A percentile compares a stretch with the other conserved stretches of the same genome.
phyloP scores from a whole-genome alignment of 176 grass and related monocot species.

The Juncus effusus region DNA sequence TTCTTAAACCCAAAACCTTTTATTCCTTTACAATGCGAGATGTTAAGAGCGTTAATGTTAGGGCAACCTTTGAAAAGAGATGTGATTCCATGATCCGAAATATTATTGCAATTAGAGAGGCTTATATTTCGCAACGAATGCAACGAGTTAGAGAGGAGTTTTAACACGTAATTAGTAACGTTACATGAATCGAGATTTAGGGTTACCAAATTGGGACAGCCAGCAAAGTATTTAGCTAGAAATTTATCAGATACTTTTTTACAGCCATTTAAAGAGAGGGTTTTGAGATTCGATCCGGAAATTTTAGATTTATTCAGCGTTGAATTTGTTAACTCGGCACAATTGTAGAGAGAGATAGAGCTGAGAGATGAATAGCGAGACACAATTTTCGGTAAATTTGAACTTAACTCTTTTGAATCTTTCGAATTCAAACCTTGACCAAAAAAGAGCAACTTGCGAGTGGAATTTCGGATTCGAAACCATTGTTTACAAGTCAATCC shows the following conservation, averaged over 20 bases:
- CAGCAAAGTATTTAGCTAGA: constrained; percentile 37
- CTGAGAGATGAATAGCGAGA: constrained; percentile 47
- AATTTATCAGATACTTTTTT: constrained; percentile 57
- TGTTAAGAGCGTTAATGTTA: too few species aligned
- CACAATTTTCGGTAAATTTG: constrained; percentile 60
- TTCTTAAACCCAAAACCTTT: too few species aligned
- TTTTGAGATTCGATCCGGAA: constrained; percentile 46
- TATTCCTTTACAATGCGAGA: too few species aligned
- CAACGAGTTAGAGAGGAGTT: too few species aligned
- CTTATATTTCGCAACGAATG: too few species aligned
- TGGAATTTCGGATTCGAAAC: too few species aligned
- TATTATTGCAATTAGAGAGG: too few species aligned
- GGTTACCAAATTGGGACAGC: constrained; percentile 68
- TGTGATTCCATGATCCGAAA: too few species aligned
- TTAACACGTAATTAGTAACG: constrained; percentile 47
- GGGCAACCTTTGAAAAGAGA: too few species aligned
- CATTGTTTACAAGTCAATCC: too few species aligned
- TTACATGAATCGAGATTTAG: constrained; percentile 74
- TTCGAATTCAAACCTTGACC: constrained; percentile 45
- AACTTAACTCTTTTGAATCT: constrained; percentile 40
- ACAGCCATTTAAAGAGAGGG: constrained; percentile 80
- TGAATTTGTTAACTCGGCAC: constrained; percentile 17
- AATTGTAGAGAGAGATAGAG: constrained; percentile 47
- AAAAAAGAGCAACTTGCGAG: too few species aligned
- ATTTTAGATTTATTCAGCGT: constrained; percentile 34